Percentiles rank a stretch among this genome's conserved stretches.
phyloP scores from a whole-genome alignment of 352 stramenopile species.

The Saprolegnia diclina region DNA sequence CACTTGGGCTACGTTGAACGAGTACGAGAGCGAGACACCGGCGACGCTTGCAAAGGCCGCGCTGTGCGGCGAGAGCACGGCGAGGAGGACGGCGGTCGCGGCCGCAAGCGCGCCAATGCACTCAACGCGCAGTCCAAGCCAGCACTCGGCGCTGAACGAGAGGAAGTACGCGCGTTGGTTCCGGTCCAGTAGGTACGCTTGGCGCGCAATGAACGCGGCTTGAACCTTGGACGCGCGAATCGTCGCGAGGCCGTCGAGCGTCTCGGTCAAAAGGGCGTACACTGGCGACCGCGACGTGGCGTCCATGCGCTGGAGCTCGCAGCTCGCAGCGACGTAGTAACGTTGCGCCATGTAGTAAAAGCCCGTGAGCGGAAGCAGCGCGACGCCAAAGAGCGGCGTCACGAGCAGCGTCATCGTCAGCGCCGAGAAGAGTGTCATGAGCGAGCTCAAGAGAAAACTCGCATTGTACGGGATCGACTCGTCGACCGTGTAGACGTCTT shows the following conservation, averaged over 20 bases:
- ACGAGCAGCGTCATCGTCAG: conserved; percentile 49
- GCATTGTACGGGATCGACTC: conserved; percentile 53
- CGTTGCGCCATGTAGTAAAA: conserved; percentile 56
- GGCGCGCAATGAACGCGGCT: conserved; percentile 3
- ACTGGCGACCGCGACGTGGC: conserved; percentile 75
- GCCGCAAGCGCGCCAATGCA: conserved; percentile 86
- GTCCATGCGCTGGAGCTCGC: conserved; percentile 60
- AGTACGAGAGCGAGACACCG: conserved; percentile 79
- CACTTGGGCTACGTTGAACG: conserved; percentile 70
- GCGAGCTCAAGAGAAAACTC: conserved; percentile 27
- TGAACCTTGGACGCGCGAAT: conserved; percentile 39
- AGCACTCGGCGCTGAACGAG: conserved; percentile 79
- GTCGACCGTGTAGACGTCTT: conserved; percentile 89
- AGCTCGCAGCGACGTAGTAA: conserved; percentile 57
- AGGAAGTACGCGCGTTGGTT: conserved; percentile 58
- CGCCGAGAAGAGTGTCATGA: conserved; percentile 41
- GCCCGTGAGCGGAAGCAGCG: conserved; percentile 56
- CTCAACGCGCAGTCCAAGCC: conserved; percentile 84
- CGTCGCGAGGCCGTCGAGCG: conserved; percentile 35
- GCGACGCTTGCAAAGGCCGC: conserved; percentile 49
- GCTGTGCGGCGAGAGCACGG: conserved; percentile 12
- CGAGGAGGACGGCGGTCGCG: conserved; percentile 78
- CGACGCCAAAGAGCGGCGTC: conserved; percentile 38
- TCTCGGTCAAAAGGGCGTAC: conserved; percentile 61
- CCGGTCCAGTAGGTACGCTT: conserved; percentile 23